phyloP scores from a whole-genome alignment of 129 eudicot species.

The Scalesia atractyloides region DNA sequence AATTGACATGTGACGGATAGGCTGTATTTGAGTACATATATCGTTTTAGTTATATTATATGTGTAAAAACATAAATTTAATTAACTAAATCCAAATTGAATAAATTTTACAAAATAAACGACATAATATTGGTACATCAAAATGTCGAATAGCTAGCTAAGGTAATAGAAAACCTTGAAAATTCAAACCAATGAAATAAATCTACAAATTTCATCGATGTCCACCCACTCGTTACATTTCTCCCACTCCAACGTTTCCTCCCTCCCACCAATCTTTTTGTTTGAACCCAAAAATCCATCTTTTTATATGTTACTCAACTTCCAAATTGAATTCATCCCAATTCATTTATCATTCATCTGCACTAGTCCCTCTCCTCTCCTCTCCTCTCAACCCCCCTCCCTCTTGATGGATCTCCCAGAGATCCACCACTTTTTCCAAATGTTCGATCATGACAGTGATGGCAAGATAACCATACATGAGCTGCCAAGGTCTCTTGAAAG shows the following conservation, averaged over 20 bases:
- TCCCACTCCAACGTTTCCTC: conserved; percentile 23
- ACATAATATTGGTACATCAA: background rate
- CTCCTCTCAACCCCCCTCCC: conserved; percentile 17
- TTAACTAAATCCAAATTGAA: no score
- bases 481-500: conserved; percentile 61
- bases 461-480: conserved; percentile 64
- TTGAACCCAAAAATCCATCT: background rate
- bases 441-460: conserved; percentile 89
- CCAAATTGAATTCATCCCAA: conserved; percentile 7
- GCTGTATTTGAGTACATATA: no score
- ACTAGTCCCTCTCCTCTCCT: conserved; percentile 20
- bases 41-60: no score
- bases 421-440: conserved; percentile 67
- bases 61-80: no score
- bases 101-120: no score
- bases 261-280: background rate
- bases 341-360: conserved; percentile 23
- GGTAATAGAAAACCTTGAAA: background rate
- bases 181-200: conserved; percentile 6
- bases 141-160: background rate
- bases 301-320: background rate
- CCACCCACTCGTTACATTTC: conserved; percentile 9
- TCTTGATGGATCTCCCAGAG: conserved; percentile 65
- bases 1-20: no score
- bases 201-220: conserved; percentile 21